phyloP scores from a whole-genome alignment of 2,329 filamentous ascomycete species.

The Ophiostoma himal-ulmi region DNA sequence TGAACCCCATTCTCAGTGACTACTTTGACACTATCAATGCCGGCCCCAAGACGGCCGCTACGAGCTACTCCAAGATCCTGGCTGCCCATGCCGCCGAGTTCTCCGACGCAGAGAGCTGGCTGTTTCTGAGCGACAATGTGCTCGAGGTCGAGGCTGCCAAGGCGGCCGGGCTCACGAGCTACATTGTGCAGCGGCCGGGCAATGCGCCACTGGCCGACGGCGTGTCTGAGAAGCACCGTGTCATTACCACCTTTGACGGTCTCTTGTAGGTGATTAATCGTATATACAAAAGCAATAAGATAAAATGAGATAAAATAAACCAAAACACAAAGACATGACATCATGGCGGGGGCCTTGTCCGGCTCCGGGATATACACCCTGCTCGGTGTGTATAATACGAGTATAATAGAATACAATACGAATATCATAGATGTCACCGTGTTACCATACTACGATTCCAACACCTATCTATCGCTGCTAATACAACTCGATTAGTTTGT shows the following conservation, averaged over 20 bases:
- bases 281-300: background rate
- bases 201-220: constrained; percentile 57
- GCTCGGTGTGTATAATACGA: background rate
- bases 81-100: constrained; percentile 35
- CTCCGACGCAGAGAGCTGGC: constrained; percentile 49
- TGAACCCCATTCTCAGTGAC: constrained; percentile 53
- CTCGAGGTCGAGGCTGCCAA: constrained; percentile 60
- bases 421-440: background rate
- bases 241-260: constrained; percentile 33
- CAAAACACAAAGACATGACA: background rate
- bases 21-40: constrained; percentile 81
- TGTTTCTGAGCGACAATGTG: constrained; percentile 79
- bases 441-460: background rate
- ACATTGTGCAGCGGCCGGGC: constrained; percentile 60
- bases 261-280: constrained; percentile 20
- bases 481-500: background rate
- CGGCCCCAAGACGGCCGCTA: constrained; percentile 61
- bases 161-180: constrained; percentile 56
- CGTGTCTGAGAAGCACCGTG: constrained; percentile 28
- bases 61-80: constrained; percentile 61
- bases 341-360: background rate
- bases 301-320: background rate
- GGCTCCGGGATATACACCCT: background rate
- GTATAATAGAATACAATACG: too few relatives aligned
- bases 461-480: background rate